Base-by-base conservation (phyloP, 345 rosid genomes). In the Sisymbrium altissimum region DNA sequence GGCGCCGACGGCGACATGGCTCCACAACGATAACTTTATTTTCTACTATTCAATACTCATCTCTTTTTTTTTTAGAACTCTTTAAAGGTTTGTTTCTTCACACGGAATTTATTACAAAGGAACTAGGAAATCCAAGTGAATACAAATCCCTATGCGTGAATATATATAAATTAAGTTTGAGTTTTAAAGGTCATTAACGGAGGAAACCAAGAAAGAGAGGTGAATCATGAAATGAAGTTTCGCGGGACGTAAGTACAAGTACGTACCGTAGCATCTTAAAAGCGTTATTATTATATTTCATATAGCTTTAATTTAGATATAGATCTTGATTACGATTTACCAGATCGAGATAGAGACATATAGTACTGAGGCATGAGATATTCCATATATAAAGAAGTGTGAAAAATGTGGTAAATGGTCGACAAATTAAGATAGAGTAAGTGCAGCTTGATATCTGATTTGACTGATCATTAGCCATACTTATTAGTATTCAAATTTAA, bases 151-250 rank as follows among this genome's bases (percentile, higher is more conserved):
- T 30, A 40, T 29, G 53, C n/a, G n/a, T n/a, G n/a, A n/a, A n/a
- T 48, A 13, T 19, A 29, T 49, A 59, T 19, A 21, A 7, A 48
- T n/a, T 18, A 46, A 32, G 38, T 43, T n/a, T 60, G 23, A 38
- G 57, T n/a, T 40, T 11, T 5, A 17, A 44, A 71, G 6, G 30
- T 25, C 33, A 18, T 36, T 30, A 71, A 50, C 30, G 1, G 6
- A 49, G 27, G 27, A 48, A 9, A 49, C 30, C 14, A 21, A 50
- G 33, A 71, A 46, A 36, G 40, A 32, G 9, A 64, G n/a, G 38
- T 64, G 40, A 56, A 14, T 33, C 17, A 35, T 21, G 68, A 62
- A 39, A 50, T 44, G 61, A 72, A 50, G 66, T 63, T 72, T 72
- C 69, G 32, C 44, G 8, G 35, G 14, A 19, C 33, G 36, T 48